Base-by-base conservation (phyloP, 2,329 filamentous ascomycete species). In the Hymenoscyphus salicellus region DNA sequence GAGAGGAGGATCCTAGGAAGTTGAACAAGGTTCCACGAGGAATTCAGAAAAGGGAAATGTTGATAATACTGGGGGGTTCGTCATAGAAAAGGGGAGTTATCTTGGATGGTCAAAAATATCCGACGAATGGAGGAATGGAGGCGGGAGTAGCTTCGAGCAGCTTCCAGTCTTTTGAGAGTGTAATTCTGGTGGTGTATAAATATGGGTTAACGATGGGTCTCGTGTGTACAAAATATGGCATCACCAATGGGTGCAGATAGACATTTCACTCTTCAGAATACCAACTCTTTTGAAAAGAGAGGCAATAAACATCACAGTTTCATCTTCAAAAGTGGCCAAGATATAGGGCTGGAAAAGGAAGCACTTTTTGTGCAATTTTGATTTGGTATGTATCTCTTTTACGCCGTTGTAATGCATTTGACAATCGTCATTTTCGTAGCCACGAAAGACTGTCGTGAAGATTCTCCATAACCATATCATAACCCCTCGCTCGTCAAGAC, bases 351-450 rank as follows among this genome's bases (percentile, higher is more conserved):
- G 56, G 60, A 67, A 58, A 58, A 64, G 66, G 65, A 66, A 65
- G 68, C 68, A 71, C 69, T 69, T 69, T 63, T 20, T 69, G 66
- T 68, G 69, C 65, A 66, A 33, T 67, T 71, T 69, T 65, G 64
- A 70, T 74, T 56, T 73, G 70, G 69, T 70, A 69, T 72, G 59
- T 71, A 68, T 72, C 68, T 74, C 70, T 70, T 73, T 68, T 70
- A 73, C 72, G 73, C 74, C 73, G 65, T 69, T 64, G 68, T 64
- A 71, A 75, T 73, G 72, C 72, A 73, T 70, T 57, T 71, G 65
- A 68, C 65, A 69, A 61, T 68, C 66, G 68, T 61, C 66, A 63
- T 33, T 30, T 63, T 66, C 70, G 66, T 71, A 72, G 63, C 66
- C 69, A 71, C 67, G 65, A 69, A 65, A 52, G 62, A 52, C 38